Conservation (phyloP, 169 alveolate genomes). For the Neospora caninum region DNA sequence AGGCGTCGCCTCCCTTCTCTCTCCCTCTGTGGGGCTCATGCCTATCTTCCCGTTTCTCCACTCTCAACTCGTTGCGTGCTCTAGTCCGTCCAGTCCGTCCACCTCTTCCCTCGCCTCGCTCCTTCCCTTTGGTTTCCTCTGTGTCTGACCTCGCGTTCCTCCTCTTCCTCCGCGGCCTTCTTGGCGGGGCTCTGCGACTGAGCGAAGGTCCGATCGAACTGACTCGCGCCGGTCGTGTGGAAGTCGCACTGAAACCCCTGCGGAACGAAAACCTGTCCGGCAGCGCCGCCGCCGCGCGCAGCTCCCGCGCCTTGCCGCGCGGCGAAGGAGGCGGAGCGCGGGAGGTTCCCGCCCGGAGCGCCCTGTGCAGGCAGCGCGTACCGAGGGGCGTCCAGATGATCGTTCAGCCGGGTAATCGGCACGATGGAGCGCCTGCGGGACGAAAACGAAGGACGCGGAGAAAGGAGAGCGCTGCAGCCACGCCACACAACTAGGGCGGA, state of each 20-base stretch:
- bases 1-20: neutral
- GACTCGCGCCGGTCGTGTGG: slow-evolving; percentile 25
- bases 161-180: slow-evolving; percentile 18
- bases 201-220: no score
- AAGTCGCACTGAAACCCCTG: slow-evolving; percentile 65
- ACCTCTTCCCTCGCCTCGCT: neutral
- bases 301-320: neutral
- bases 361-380: neutral
- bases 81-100: no score
- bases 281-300: slow-evolving; percentile 40
- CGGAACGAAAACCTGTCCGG: slow-evolving; percentile 45
- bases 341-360: neutral
- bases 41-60: neutral
- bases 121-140: neutral
- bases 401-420: slow-evolving; percentile 63
- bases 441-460: neutral
- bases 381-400: slow-evolving; percentile 61
- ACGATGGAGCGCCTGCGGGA: slow-evolving; percentile 64
- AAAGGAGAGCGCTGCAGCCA: neutral
- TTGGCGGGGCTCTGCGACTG: neutral
- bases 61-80: no score
- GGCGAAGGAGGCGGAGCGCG: neutral
- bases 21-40: no score
- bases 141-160: slow-evolving; percentile 6
- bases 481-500: neutral